These are phyloP conservation scores for Serendipita sp. DNA, from an alignment of 1,284 basidiomycete genomes.

Conservation along the genomic window DNA sequence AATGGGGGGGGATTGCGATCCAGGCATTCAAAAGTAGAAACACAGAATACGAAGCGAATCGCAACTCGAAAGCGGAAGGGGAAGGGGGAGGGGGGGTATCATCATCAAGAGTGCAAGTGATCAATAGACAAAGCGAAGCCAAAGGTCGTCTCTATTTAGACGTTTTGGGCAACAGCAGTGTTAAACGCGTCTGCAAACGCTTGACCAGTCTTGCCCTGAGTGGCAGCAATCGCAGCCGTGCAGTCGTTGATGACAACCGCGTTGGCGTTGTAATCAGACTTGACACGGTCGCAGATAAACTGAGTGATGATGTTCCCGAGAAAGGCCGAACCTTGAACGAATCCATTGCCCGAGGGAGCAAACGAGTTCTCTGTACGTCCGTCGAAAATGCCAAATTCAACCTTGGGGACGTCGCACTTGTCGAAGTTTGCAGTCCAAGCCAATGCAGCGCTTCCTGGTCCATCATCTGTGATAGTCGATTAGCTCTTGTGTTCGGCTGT, in stretches of 20 bases:
- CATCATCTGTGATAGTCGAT: not conserved
- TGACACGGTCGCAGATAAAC: conserved; percentile 40
- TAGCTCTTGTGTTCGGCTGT: too few relatives aligned
- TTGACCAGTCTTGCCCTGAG: conserved; percentile 26
- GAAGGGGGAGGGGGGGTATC: not conserved
- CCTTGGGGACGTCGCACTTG: conserved; percentile 34
- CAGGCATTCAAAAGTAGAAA: not conserved
- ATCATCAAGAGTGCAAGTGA: not conserved
- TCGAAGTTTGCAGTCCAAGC: conserved; percentile 26
- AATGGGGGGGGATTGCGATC: too few relatives aligned
- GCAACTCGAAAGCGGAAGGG: not conserved
- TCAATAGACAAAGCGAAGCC: not conserved
- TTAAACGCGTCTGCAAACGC: conserved; percentile 47
- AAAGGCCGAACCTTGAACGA: conserved; percentile 38
- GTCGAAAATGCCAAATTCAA: conserved; percentile 38
- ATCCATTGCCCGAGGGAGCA: conserved; percentile 33
- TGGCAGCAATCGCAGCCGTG: conserved; percentile 29
- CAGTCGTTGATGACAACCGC: conserved; percentile 36
- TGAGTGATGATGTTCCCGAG: conserved; percentile 38
- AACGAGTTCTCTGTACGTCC: conserved; percentile 39
- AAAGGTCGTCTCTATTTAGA: not conserved
- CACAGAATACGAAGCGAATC: not conserved
- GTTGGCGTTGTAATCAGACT: conserved; percentile 36
- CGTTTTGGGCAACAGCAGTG: conserved; percentile 29
- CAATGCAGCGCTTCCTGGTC: conserved; percentile 9